These are phyloP conservation scores for Cenchrus americanus DNA, from an alignment of 176 grass and related monocot species.

Conservation along the genomic window DNA sequence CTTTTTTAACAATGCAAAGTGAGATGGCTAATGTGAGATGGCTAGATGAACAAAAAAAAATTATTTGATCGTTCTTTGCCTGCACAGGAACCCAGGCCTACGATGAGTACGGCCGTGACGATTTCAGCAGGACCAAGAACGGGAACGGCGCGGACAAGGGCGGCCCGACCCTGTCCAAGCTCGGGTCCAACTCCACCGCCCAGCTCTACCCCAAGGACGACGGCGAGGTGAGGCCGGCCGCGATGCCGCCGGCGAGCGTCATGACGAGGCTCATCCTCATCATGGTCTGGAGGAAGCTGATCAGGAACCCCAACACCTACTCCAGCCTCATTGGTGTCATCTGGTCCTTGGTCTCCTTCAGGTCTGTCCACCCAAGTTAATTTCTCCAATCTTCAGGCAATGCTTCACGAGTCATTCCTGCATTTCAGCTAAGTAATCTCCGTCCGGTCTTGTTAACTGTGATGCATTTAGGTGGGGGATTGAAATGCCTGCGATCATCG, in stretches of 20 bases:
- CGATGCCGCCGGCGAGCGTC: constrained; percentile 86
- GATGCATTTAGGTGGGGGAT: constrained; percentile 62
- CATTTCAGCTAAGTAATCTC: neutral
- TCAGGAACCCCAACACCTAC: constrained; percentile 94
- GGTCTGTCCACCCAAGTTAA: constrained; percentile 51
- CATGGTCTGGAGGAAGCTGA: constrained; percentile 98
- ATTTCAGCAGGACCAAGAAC: constrained; percentile 68
- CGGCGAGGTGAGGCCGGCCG: constrained; percentile 49
- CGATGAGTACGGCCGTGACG: constrained; percentile 57
- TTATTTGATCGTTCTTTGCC: neutral
- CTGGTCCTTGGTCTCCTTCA: constrained; percentile 93
- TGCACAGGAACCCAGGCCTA: constrained; percentile 55
- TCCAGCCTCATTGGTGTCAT: constrained; percentile 87
- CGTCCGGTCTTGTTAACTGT: neutral
- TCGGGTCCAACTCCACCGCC: constrained; percentile 83
- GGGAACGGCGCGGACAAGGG: constrained; percentile 56
- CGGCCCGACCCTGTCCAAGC: constrained; percentile 73
- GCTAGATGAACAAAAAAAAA: neutral
- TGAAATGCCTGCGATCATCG: constrained; percentile 91
- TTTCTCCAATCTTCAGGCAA: neutral
- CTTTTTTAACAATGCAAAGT: neutral
- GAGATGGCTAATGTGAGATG: neutral
- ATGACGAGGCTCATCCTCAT: constrained; percentile 96
- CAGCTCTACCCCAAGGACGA: constrained; percentile 82
- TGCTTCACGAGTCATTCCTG: neutral